Evolutionary conservation across 306 rosid genomes (phyloP).

Genomic region (Corylus americana): DNA sequence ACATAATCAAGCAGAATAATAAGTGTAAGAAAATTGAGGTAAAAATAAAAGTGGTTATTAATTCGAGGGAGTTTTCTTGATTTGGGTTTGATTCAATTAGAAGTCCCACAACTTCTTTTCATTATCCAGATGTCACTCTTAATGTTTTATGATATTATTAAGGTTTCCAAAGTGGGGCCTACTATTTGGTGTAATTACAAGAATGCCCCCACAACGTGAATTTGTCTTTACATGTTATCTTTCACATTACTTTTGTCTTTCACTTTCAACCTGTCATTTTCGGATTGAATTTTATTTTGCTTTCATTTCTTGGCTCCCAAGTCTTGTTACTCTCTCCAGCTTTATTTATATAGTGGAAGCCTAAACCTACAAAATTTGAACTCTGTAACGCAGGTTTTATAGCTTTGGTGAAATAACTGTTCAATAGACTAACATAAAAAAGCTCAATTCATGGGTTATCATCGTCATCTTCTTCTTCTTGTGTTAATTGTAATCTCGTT

Average conservation of each 20-base stretch:
- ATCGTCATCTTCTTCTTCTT: conserved; percentile 17
- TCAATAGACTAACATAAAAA: not conserved
- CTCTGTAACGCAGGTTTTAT: conserved; percentile 28
- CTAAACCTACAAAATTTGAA: not conserved
- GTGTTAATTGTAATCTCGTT: conserved; percentile 31
- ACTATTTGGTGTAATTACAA: no score
- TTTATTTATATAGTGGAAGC: not conserved
- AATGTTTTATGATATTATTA: no score
- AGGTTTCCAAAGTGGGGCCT: not conserved
- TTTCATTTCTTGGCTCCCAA: conserved; percentile 43
- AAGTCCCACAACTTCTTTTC: not conserved
- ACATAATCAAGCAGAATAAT: no score
- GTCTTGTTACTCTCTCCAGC: conserved; percentile 6
- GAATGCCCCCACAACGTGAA: no score
- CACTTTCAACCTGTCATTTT: not conserved
- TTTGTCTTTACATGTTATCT: no score
- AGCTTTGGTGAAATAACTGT: not conserved
- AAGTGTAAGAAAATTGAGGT: not conserved
- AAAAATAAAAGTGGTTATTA: not conserved
- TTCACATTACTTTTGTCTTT: not conserved
- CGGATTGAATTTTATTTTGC: not conserved
- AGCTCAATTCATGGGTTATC: conserved; percentile 36
- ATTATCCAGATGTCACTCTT: no score
- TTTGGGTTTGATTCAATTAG: not conserved
- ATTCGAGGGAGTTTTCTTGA: not conserved